Percentiles rank a stretch among this genome's conserved stretches.
These are phyloP conservation scores for Taphrina pruni DNA, from an alignment of 1,139 yeast species.

Conservation along the genomic window DNA sequence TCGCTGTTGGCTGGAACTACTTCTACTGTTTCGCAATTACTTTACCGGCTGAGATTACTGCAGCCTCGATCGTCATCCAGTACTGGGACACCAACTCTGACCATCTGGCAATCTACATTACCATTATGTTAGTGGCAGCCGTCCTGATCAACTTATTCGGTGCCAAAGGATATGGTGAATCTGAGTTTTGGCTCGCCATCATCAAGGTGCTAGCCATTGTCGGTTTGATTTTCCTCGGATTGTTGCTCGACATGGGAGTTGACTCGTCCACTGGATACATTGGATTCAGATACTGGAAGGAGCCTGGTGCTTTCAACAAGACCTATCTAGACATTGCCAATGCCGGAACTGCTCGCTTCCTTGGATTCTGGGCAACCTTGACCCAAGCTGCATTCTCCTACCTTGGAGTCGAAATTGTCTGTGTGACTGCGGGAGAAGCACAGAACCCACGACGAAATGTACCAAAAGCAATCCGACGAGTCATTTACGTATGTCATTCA, in stretches of 20 bases:
- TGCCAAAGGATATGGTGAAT: slow-evolving; percentile 61
- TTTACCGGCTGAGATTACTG: slow-evolving; percentile 53
- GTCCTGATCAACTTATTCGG: slow-evolving; percentile 52
- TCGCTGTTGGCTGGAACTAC: slow-evolving; percentile 54
- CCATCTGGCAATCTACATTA: slow-evolving; percentile 51
- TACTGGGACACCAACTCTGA: slow-evolving; percentile 48
- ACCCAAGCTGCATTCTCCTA: slow-evolving; percentile 73
- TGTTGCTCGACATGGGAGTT: slow-evolving; percentile 74
- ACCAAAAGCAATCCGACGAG: slow-evolving; percentile 77
- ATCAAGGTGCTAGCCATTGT: slow-evolving; percentile 58
- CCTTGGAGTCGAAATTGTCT: slow-evolving; percentile 81
- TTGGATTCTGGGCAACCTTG: slow-evolving; percentile 68
- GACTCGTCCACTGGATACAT: slow-evolving; percentile 53
- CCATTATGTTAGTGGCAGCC: slow-evolving; percentile 51
- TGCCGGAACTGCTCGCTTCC: slow-evolving; percentile 60
- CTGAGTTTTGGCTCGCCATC: slow-evolving; percentile 68
- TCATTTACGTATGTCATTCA: slow-evolving; percentile 58
- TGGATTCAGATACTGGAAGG: slow-evolving; percentile 61
- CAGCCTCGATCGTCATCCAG: slow-evolving; percentile 52
- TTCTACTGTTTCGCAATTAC: slow-evolving; percentile 53
- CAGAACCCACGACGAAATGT: slow-evolving; percentile 77
- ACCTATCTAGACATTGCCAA: slow-evolving; percentile 15
- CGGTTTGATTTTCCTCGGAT: slow-evolving; percentile 65
- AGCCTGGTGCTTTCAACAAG: slow-evolving; percentile 67
- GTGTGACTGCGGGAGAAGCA: slow-evolving; percentile 86